Conservation (phyloP, 768 basidiomycete species). For the Suillus brevipes region DNA sequence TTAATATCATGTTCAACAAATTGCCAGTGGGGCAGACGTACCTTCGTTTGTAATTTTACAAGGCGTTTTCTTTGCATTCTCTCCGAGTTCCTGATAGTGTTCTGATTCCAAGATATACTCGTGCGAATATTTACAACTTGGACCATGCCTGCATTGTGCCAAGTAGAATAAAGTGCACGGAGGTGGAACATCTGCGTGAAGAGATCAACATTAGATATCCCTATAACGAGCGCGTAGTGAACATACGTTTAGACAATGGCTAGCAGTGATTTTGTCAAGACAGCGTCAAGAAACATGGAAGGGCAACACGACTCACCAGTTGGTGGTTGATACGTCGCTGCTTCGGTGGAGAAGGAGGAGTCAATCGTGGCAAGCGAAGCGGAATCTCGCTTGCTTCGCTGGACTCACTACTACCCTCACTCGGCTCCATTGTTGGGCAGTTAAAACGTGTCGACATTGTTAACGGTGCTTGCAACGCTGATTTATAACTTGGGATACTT, state of each 20-base stretch:
- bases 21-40: slow-evolving; percentile 22
- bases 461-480: slow-evolving; percentile 28
- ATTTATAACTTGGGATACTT: slow-evolving; percentile 43
- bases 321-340: slow-evolving; percentile 50
- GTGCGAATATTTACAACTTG: slow-evolving; percentile 60
- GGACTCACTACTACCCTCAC: slow-evolving; percentile 45
- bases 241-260: slow-evolving; percentile 65
- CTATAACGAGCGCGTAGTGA: slow-evolving; percentile 10
- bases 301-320: slow-evolving; percentile 42
- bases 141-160: slow-evolving; percentile 57
- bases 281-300: slow-evolving; percentile 17
- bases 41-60: slow-evolving; percentile 63
- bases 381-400: slow-evolving; percentile 45
- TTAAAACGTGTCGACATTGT: slow-evolving; percentile 31
- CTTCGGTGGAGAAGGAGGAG: slow-evolving; percentile 36
- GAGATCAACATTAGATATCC: slow-evolving; percentile 1
- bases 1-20: slow-evolving; percentile 8
- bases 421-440: slow-evolving; percentile 42
- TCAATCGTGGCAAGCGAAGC: slow-evolving; percentile 25
- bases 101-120: slow-evolving; percentile 58
- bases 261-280: slow-evolving; percentile 21
- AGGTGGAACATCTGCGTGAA: slow-evolving; percentile 53
- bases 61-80: slow-evolving; percentile 61
- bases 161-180: slow-evolving; percentile 70
- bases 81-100: slow-evolving; percentile 51